phyloP scores from a whole-genome alignment of 495 filamentous ascomycete genomes.

The Podospora bellae-mahoneyi region DNA sequence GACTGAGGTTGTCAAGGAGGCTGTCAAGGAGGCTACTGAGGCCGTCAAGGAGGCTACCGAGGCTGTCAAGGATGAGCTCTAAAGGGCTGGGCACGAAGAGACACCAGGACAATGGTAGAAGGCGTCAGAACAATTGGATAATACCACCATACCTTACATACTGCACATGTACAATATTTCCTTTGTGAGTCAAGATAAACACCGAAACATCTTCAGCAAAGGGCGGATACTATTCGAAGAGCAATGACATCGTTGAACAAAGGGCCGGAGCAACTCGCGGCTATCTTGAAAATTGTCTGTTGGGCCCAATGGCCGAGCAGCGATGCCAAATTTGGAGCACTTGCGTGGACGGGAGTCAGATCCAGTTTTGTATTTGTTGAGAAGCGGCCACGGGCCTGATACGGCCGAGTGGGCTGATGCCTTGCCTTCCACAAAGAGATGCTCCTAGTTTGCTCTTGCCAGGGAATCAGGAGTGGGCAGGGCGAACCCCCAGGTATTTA shows the following conservation, averaged over 20 bases:
- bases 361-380: not conserved
- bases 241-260: not conserved
- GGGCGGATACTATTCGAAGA: not conserved
- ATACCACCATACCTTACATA: not conserved
- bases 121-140: not conserved
- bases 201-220: no score
- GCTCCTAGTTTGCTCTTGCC: no score
- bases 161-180: slow-evolving; percentile 16
- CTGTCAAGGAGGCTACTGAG: not conserved
- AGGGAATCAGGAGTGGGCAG: no score
- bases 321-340: not conserved
- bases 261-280: not conserved
- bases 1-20: slow-evolving; percentile 1
- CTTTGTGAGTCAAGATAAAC: slow-evolving; percentile 1
- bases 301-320: not conserved
- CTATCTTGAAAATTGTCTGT: not conserved
- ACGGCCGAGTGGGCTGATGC: no score
- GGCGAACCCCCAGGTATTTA: no score
- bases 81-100: not conserved
- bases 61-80: slow-evolving; percentile 18
- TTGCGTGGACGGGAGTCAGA: not conserved
- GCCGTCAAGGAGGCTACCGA: not conserved
- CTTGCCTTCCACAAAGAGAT: no score
- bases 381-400: not conserved
- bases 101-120: not conserved